These are phyloP conservation scores for Telopea speciosissima DNA, from an alignment of 177 flowering plant genomes.

Conservation along the genomic window DNA sequence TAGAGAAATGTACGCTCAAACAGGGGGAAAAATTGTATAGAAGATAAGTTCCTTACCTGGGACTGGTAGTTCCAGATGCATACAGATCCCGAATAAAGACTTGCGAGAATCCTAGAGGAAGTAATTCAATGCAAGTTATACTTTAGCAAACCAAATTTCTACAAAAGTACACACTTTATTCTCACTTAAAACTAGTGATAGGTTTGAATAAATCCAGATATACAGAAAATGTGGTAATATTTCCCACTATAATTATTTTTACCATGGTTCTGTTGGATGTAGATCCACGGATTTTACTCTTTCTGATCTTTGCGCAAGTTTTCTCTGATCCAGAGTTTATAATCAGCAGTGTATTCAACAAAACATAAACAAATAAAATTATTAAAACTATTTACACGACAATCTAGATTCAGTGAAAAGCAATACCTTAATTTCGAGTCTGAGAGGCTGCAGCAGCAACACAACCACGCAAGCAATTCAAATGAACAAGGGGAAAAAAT, in stretches of 20 bases:
- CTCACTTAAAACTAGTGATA: background rate
- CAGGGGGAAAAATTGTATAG: background rate
- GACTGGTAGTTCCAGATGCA: conserved; percentile 96
- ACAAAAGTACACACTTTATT: background rate
- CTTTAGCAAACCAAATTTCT: background rate
- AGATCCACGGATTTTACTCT: conserved; percentile 94
- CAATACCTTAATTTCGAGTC: conserved; percentile 72
- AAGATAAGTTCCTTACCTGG: conserved; percentile 48
- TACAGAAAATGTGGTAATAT: background rate
- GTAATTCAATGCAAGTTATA: conserved; percentile 8
- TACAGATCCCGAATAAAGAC: conserved; percentile 92
- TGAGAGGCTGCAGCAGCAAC: conserved; percentile 49
- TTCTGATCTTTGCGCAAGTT: conserved; percentile 88
- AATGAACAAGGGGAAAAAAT: conserved; percentile 10
- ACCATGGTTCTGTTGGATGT: conserved; percentile 99
- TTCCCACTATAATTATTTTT: conserved; percentile 8
- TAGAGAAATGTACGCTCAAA: background rate
- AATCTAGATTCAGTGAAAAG: background rate
- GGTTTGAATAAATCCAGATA: background rate
- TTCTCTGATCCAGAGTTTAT: conserved; percentile 50
- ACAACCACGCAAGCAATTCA: conserved; percentile 8
- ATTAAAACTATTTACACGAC: background rate
- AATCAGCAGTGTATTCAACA: background rate
- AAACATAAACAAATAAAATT: conserved; percentile 1
- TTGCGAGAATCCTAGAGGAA: conserved; percentile 81